Evolutionary conservation across 2,329 filamentous ascomycete species (phyloP).

Genomic region (Lachnellula cervina): DNA sequence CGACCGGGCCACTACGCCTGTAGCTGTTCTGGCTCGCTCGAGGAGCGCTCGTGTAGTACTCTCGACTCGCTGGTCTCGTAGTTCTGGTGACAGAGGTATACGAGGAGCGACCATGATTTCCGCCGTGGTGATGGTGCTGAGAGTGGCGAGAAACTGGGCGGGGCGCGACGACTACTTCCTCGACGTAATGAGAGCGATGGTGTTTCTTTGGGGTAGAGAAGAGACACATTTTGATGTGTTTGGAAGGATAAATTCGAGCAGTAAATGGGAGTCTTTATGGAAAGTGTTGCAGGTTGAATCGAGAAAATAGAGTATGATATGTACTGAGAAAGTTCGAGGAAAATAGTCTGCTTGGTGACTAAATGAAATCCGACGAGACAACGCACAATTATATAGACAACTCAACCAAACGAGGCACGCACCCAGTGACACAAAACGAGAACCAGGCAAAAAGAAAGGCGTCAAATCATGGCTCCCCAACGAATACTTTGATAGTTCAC

Average conservation of each 20-base stretch:
- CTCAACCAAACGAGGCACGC: conserved; percentile 9
- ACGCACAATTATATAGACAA: conserved; percentile 16
- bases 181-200: conserved; percentile 22
- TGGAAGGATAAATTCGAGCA: not conserved
- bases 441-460: not conserved
- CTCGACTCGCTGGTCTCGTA: conserved; percentile 12
- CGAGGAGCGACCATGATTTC: conserved; percentile 17
- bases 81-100: conserved; percentile 25
- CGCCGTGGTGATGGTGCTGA: conserved; percentile 17
- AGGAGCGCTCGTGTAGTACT: conserved; percentile 16
- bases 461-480: conserved; percentile 1
- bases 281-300: not conserved
- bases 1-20: conserved; percentile 20
- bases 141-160: conserved; percentile 24
- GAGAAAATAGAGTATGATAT: not conserved
- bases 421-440: conserved; percentile 3
- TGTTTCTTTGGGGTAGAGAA: conserved; percentile 19
- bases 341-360: conserved; percentile 1
- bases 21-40: conserved; percentile 26
- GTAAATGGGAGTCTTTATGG: not conserved
- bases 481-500: conserved; percentile 3
- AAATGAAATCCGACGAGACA: not conserved
- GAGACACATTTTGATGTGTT: conserved; percentile 22
- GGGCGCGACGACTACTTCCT: conserved; percentile 26
- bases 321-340: not conserved